phyloP scores from a whole-genome alignment of 495 filamentous ascomycete species.

The Neurospora pannonica region DNA sequence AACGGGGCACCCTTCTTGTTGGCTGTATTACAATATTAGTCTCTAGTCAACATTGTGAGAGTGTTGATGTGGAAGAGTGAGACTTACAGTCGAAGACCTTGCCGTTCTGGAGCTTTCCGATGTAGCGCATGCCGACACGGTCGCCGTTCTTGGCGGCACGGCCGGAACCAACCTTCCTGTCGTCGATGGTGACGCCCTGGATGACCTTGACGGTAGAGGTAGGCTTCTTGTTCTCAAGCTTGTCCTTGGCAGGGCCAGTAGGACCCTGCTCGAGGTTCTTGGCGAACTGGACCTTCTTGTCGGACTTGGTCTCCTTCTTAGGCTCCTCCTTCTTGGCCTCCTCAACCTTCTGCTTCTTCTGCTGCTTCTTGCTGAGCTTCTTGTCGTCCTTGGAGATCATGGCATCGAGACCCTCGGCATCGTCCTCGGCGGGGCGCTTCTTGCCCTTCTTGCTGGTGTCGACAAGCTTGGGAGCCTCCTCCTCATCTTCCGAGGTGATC shows the following conservation, averaged over 20 bases:
- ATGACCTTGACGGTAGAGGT: slow-evolving; percentile 63
- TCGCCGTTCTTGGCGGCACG: slow-evolving; percentile 74
- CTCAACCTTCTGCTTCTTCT: slow-evolving; percentile 88
- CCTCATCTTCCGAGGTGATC: slow-evolving; percentile 74
- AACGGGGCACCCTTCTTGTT: slow-evolving; percentile 99
- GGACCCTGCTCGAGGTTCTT: slow-evolving; percentile 97
- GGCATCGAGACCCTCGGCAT: slow-evolving; percentile 58
- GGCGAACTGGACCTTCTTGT: slow-evolving; percentile 98
- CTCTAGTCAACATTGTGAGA: background rate
- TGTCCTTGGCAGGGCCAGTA: slow-evolving; percentile 51
- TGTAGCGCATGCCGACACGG: slow-evolving; percentile 87
- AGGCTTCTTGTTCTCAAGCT: slow-evolving; percentile 32
- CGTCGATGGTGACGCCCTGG: slow-evolving; percentile 83
- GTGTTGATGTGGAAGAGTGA: background rate
- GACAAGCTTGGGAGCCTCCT: slow-evolving; percentile 67
- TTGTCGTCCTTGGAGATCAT: slow-evolving; percentile 60
- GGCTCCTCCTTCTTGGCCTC: slow-evolving; percentile 36
- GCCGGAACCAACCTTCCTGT: slow-evolving; percentile 84
- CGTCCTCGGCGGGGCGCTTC: slow-evolving; percentile 68
- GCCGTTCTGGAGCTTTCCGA: slow-evolving; percentile 86
- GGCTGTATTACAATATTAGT: slow-evolving; percentile 41
- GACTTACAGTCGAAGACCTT: slow-evolving; percentile 86
- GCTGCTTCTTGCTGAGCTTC: slow-evolving; percentile 89
- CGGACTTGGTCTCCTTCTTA: slow-evolving; percentile 48
- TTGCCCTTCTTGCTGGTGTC: slow-evolving; percentile 57